phyloP scores from a whole-genome alignment of 129 eudicot species.

The Artemisia tridentata region DNA sequence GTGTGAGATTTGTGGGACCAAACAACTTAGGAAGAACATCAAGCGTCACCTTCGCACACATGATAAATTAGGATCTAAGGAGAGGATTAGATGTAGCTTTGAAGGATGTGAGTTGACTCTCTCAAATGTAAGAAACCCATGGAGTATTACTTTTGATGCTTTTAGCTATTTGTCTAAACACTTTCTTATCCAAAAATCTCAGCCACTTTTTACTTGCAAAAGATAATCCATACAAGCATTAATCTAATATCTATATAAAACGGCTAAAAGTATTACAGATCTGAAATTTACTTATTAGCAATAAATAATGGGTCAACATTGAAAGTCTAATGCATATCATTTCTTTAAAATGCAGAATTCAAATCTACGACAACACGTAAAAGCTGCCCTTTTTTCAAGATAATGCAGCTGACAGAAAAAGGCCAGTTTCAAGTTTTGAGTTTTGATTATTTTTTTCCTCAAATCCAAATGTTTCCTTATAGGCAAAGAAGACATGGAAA shows the following conservation, averaged over 20 bases:
- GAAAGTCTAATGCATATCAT: neutral
- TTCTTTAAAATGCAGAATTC: conserved; percentile 45
- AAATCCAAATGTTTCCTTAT: conserved; percentile 16
- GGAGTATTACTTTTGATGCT: neutral
- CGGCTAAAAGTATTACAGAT: no score
- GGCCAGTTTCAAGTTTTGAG: neutral
- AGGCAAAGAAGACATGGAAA: conserved; percentile 96
- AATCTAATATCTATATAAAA: no score
- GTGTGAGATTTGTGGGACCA: conserved; percentile 75
- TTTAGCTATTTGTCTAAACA: no score
- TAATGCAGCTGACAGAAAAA: no score
- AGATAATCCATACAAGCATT: no score
- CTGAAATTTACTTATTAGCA: no score
- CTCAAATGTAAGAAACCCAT: conserved; percentile 50
- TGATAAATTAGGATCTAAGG: conserved; percentile 36
- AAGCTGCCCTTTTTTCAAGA: conserved; percentile 62
- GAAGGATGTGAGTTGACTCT: conserved; percentile 60
- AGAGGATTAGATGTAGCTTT: conserved; percentile 31
- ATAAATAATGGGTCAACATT: no score
- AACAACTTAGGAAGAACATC: conserved; percentile 76
- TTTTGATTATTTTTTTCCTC: neutral
- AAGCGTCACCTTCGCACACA: conserved; percentile 75
- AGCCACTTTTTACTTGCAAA: no score
- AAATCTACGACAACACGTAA: conserved; percentile 70
- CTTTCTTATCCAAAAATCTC: no score